Base-by-base conservation (phyloP, 176 grass and related monocot genomes). In the Avena atlantica region DNA sequence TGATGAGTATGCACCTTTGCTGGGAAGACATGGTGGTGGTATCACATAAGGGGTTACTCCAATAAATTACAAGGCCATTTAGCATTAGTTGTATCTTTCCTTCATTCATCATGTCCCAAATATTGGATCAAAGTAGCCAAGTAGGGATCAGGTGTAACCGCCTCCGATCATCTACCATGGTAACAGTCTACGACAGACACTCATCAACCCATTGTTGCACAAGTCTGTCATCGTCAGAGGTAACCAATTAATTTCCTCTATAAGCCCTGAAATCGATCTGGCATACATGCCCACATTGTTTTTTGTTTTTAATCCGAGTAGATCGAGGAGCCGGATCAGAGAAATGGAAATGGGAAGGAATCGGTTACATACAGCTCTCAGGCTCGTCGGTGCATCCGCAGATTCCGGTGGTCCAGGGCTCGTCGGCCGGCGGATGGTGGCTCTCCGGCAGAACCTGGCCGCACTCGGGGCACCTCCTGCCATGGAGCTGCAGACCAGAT, bases 341-440 rank as follows among this genome's bases (percentile, higher is more conserved):
- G 8, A 55, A 56, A 56, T 31, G 1, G 50, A 55, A 56, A 77
- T 55, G 81, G 20, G 24, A 63, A 84, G 36, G 48, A 2, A 53
- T 31, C 56, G 4, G 70, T 81, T 88, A 92, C 87, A 88, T 89
- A 95, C 96, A 98, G 82, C 70, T 92, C 6, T 89, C 88, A 23
- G 84, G 69, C 25, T 98, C 92, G 29, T 95, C 83, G 69, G 86
- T 78, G 87, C 93, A 98, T 21, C 91, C 90, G 63, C 91, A 95
- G 83, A 98, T 92, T 17, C 93, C 90, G 63, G 86, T 92, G 74
- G 88, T 95, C 96, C 93, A 98, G 44, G 93, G 91, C 70, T 98
- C 96, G 11, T 98, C 90, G 50, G 86, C 86, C 52, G 93, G 96
- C 4, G 88, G 93, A 21, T 88, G 81, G 64, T 95, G 92, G 79